Conservation (phyloP, 2,329 filamentous ascomycete genomes). For the Rutstroemia sydowiana region DNA sequence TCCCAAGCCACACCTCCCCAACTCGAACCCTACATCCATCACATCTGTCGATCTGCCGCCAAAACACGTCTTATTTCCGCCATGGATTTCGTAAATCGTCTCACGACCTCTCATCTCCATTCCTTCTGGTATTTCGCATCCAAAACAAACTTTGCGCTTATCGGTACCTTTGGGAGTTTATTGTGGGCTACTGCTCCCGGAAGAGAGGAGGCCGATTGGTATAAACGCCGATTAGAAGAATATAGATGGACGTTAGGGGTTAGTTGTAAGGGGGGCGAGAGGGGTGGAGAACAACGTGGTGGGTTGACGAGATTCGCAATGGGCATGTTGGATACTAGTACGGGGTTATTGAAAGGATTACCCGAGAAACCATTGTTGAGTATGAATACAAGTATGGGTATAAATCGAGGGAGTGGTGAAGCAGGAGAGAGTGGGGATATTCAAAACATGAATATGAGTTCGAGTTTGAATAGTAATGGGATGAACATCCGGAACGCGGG, state of each 20-base stretch:
- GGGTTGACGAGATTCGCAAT: conserved; percentile 64
- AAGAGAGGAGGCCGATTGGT: conserved; percentile 87
- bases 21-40: conserved; percentile 73
- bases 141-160: conserved; percentile 86
- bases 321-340: conserved; percentile 68
- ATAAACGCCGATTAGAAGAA: conserved; percentile 74
- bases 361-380: conserved; percentile 64
- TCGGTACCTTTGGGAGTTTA: conserved; percentile 86
- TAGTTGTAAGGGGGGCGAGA: conserved; percentile 51
- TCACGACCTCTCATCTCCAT: conserved; percentile 78
- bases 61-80: conserved; percentile 91
- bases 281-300: conserved; percentile 40
- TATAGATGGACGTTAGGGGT: conserved; percentile 93
- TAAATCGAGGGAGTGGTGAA: no score
- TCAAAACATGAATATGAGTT: no score
- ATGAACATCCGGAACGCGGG: no score
- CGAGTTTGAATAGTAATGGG: no score
- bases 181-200: conserved; percentile 85
- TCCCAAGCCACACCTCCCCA: conserved; percentile 29
- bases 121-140: conserved; percentile 90
- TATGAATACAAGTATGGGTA: conserved; percentile 36
- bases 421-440: no score
- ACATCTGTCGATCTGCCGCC: conserved; percentile 88
- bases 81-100: conserved; percentile 94
- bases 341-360: conserved; percentile 59